phyloP scores from a whole-genome alignment of 805 yeast species.

The Hyphopichia homilentoma region DNA sequence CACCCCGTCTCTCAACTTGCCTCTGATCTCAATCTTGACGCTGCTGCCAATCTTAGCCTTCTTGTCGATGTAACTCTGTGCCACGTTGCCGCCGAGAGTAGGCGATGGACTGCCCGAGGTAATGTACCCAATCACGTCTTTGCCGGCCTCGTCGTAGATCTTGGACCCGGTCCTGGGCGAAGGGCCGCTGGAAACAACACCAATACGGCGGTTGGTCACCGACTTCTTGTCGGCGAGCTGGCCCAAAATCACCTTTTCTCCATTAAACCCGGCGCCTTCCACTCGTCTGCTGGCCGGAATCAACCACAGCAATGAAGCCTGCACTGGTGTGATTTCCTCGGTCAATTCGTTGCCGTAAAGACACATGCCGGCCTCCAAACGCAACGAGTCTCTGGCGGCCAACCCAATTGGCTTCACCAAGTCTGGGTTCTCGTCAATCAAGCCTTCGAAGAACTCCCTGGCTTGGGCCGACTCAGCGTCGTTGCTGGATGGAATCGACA shows the following conservation, averaged over 20 bases:
- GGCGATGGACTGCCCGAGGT: slow-evolving; percentile 62
- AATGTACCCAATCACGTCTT: slow-evolving; percentile 51
- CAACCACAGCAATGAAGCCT: slow-evolving; percentile 87
- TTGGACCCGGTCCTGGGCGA: slow-evolving; percentile 84
- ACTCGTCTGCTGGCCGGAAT: slow-evolving; percentile 75
- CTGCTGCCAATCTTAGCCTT: slow-evolving; percentile 71
- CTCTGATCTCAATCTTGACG: slow-evolving; percentile 74
- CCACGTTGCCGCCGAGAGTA: slow-evolving; percentile 71
- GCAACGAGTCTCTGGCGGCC: slow-evolving; percentile 95
- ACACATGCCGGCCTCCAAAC: slow-evolving; percentile 98
- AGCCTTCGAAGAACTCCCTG: slow-evolving; percentile 54
- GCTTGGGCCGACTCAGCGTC: slow-evolving; percentile 44
- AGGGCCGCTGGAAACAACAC: slow-evolving; percentile 75
- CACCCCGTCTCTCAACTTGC: slow-evolving; percentile 71
- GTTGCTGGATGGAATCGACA: slow-evolving; percentile 58
- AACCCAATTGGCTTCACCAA: slow-evolving; percentile 83
- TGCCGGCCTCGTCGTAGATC: slow-evolving; percentile 53
- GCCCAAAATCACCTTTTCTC: slow-evolving; percentile 61
- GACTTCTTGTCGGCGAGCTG: slow-evolving; percentile 67
- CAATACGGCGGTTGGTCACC: slow-evolving; percentile 62
- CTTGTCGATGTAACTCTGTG: slow-evolving; percentile 83
- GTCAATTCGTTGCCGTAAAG: slow-evolving; percentile 89
- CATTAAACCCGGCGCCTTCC: slow-evolving; percentile 60
- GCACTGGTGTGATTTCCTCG: slow-evolving; percentile 79
- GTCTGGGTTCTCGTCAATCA: slow-evolving; percentile 50